These are phyloP conservation scores for Euphorbia lathyris DNA, from an alignment of 345 rosid species.

Conservation along the genomic window DNA sequence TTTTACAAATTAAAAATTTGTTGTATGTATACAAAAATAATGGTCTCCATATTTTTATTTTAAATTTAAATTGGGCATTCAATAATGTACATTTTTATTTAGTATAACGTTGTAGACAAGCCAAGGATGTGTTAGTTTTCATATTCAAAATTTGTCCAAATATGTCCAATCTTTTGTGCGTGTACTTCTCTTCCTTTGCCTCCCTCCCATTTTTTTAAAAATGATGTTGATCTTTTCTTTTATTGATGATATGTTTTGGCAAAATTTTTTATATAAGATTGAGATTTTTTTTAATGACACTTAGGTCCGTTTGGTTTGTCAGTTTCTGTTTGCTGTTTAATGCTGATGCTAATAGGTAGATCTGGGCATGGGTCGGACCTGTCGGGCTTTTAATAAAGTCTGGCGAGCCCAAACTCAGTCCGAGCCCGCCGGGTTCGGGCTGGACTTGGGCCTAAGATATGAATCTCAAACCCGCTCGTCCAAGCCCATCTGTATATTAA, in stretches of 20 bases:
- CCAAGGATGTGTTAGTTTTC: background rate
- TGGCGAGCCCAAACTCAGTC: too few relatives aligned
- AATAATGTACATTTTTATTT: conserved; percentile 13
- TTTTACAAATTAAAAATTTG: background rate
- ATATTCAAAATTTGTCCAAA: conserved; percentile 8
- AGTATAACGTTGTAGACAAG: background rate
- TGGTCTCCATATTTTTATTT: background rate
- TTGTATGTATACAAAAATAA: background rate
- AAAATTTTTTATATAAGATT: background rate
- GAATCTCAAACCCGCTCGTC: too few relatives aligned
- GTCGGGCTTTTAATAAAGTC: too few relatives aligned
- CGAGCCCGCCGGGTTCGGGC: too few relatives aligned
- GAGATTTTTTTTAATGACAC: too few relatives aligned
- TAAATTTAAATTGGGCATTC: conserved; percentile 1
- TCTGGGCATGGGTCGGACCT: too few relatives aligned
- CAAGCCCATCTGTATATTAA: too few relatives aligned
- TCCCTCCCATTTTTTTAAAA: background rate
- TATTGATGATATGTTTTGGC: background rate
- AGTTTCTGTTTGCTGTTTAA: too few relatives aligned
- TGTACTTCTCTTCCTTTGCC: background rate
- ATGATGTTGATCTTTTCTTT: background rate
- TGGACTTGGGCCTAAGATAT: too few relatives aligned
- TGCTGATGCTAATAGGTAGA: too few relatives aligned
- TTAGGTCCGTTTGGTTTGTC: too few relatives aligned
- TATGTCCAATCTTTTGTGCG: background rate